Evolutionary conservation across 176 grass and related monocot genomes (phyloP).

Genomic region (Musa acuminata): DNA sequence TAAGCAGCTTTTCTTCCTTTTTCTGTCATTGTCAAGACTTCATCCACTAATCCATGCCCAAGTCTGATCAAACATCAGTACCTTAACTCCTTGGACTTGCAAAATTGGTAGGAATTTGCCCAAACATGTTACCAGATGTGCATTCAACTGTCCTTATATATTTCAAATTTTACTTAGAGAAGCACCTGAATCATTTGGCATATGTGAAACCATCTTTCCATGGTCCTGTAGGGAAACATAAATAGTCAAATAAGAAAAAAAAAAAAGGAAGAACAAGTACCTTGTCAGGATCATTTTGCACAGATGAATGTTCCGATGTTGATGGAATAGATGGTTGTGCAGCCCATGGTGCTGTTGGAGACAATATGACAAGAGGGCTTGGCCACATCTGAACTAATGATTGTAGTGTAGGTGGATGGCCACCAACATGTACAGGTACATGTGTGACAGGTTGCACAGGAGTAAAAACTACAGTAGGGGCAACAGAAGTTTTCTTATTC

Average conservation of each 20-base stretch:
- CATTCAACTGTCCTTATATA: background rate
- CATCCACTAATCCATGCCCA: background rate
- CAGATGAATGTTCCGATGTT: background rate
- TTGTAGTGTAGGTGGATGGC: background rate
- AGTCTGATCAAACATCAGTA: background rate
- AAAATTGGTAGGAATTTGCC: background rate
- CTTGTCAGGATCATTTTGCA: background rate
- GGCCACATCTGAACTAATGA: constrained; percentile 14
- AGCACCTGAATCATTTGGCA: background rate
- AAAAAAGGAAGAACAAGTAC: background rate
- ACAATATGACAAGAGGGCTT: constrained; percentile 16
- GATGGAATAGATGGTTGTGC: background rate
- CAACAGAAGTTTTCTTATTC: constrained; percentile 18
- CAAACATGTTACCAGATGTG: background rate
- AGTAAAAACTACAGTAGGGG: constrained; percentile 10
- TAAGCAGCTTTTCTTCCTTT: background rate
- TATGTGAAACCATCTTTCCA: background rate
- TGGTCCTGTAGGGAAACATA: background rate
- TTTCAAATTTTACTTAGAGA: background rate
- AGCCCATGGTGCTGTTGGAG: constrained; percentile 12
- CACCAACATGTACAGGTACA: constrained; percentile 3
- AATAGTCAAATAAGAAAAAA: background rate
- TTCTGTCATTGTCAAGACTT: background rate
- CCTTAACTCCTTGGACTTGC: background rate
- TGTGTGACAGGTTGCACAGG: constrained; percentile 12